phyloP scores from a whole-genome alignment of 306 rosid species.

The Castanea mollissima region DNA sequence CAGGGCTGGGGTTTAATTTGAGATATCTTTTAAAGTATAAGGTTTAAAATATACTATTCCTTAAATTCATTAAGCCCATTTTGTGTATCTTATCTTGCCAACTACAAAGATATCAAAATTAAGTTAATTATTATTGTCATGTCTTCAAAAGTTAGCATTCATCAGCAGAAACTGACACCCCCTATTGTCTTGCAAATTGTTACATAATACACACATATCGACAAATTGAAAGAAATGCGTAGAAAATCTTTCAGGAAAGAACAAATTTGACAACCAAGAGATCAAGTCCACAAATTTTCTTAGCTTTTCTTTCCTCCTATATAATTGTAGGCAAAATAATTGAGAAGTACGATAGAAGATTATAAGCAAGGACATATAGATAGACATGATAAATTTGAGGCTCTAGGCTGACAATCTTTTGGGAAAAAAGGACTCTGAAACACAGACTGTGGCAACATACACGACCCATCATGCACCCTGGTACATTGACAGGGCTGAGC shows the following conservation, averaged over 20 bases:
- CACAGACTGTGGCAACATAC: conserved; percentile 1
- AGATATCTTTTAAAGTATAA: too few species aligned
- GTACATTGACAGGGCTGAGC: conserved; percentile 25
- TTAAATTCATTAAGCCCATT: too few species aligned
- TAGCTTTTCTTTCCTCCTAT: neutral
- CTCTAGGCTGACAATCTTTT: conserved; percentile 10
- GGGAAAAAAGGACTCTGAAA: neutral
- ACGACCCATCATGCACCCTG: conserved; percentile 56
- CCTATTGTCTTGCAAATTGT: too few species aligned
- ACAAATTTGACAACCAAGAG: neutral
- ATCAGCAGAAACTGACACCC: too few species aligned
- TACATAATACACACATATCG: too few species aligned
- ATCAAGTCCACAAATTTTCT: neutral
- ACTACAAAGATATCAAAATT: too few species aligned
- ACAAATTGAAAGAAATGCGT: neutral
- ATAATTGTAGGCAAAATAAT: neutral
- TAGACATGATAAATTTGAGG: conserved; percentile 18
- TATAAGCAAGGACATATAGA: neutral
- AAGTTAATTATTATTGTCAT: too few species aligned
- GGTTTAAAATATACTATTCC: too few species aligned
- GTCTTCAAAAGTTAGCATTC: too few species aligned
- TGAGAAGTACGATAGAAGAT: neutral
- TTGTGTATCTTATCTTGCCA: too few species aligned
- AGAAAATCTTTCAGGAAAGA: neutral
- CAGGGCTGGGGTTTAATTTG: too few species aligned